phyloP scores from a whole-genome alignment of 495 filamentous ascomycete genomes.

The Glarea lozoyensis region DNA sequence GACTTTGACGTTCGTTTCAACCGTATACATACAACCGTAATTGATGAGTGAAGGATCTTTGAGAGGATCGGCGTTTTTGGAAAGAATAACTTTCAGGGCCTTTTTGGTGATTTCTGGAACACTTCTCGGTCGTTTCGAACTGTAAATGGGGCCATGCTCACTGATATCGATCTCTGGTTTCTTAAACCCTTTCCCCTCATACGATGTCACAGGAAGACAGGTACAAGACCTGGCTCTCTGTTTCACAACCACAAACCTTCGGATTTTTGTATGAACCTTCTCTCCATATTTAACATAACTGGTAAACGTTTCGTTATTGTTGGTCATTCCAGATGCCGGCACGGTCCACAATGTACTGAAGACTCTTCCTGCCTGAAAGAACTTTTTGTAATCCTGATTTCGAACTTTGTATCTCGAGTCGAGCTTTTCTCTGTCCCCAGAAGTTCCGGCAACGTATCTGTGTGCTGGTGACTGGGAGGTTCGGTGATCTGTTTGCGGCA shows the following conservation, averaged over 20 bases:
- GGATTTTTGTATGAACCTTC: slow-evolving; percentile 14
- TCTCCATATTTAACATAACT: slow-evolving; percentile 6
- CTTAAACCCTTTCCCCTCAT: slow-evolving; percentile 4
- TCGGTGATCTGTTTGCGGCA: neutral
- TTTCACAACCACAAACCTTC: slow-evolving; percentile 18
- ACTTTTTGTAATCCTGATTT: slow-evolving; percentile 13
- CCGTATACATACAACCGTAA: slow-evolving; percentile 15
- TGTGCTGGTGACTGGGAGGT: neutral
- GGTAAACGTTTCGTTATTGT: slow-evolving; percentile 6
- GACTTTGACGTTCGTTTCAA: slow-evolving; percentile 17
- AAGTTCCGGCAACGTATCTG: slow-evolving; percentile 5
- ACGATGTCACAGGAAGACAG: slow-evolving; percentile 15
- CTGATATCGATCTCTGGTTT: slow-evolving; percentile 10
- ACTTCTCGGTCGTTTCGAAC: neutral
- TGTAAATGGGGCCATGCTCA: slow-evolving; percentile 17
- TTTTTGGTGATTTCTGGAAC: slow-evolving; percentile 1
- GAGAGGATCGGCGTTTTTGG: neutral
- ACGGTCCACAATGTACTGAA: slow-evolving; percentile 19
- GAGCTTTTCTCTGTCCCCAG: slow-evolving; percentile 6
- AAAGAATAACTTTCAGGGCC: slow-evolving; percentile 7
- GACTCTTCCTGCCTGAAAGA: slow-evolving; percentile 12
- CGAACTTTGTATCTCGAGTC: slow-evolving; percentile 10
- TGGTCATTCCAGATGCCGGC: neutral
- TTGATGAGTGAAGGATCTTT: slow-evolving; percentile 12
- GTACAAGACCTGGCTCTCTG: slow-evolving; percentile 4